Conservation (phyloP, 2,329 filamentous ascomycete genomes). For the Neonectria punicea region DNA sequence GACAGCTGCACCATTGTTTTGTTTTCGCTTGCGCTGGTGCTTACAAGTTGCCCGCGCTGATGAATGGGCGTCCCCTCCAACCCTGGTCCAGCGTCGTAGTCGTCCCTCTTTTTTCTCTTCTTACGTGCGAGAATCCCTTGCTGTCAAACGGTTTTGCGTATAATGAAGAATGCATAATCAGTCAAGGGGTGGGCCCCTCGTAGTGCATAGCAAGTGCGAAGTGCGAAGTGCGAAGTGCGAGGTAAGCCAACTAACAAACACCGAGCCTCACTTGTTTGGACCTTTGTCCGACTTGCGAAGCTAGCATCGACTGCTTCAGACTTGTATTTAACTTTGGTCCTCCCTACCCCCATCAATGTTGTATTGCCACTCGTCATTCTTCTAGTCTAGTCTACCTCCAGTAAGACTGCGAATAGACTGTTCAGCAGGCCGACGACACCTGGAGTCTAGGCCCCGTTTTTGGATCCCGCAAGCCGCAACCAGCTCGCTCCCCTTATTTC, state of each 20-base stretch:
- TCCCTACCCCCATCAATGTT: background rate
- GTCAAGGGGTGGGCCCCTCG: background rate
- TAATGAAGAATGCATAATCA: background rate
- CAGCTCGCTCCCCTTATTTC: background rate
- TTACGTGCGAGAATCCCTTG: background rate
- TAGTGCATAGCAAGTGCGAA: slow-evolving; percentile 13
- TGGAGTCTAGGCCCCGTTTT: background rate
- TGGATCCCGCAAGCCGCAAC: background rate
- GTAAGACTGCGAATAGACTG: background rate
- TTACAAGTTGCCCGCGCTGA: no score
- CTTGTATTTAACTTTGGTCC: slow-evolving; percentile 2
- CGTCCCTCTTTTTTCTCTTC: no score
- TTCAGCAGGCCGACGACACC: background rate
- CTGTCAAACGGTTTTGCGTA: no score
- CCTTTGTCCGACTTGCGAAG: background rate
- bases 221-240: slow-evolving; percentile 5
- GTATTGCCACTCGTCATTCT: background rate
- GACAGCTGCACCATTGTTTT: background rate
- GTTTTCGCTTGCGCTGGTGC: no score
- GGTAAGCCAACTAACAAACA: background rate
- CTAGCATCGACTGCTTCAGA: background rate
- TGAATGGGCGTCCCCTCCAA: no score
- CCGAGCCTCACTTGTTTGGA: background rate
- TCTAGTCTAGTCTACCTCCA: background rate
- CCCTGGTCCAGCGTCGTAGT: background rate